phyloP scores from a whole-genome alignment of 805 yeast species.

The Phaffomyces antillensis region DNA sequence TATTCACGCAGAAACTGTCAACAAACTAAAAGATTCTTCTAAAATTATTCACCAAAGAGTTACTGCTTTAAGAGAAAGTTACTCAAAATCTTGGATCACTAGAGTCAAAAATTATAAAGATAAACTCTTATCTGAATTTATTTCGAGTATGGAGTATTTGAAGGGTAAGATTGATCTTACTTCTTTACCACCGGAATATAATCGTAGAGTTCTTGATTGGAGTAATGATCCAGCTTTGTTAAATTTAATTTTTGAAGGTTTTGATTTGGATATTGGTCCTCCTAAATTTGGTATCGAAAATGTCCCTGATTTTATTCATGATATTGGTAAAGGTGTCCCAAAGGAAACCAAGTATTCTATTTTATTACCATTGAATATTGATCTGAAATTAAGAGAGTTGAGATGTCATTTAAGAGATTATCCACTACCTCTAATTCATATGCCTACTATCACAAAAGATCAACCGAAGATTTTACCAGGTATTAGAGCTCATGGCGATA shows the following conservation, averaged over 20 bases:
- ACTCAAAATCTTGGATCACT: constrained; percentile 65
- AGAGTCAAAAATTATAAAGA: constrained; percentile 44
- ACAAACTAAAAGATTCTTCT: neutral
- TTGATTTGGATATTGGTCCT: constrained; percentile 39
- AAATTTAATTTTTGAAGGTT: constrained; percentile 40
- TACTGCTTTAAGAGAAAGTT: constrained; percentile 32
- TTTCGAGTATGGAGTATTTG: constrained; percentile 32
- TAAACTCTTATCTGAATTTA: constrained; percentile 33
- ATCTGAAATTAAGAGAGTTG: constrained; percentile 51
- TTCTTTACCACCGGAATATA: constrained; percentile 32
- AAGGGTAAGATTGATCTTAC: constrained; percentile 32
- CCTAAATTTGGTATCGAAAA: constrained; percentile 46
- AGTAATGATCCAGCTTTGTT: constrained; percentile 46
- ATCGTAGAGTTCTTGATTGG: constrained; percentile 41
- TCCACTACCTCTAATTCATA: constrained; percentile 73
- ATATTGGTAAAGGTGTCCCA: constrained; percentile 82
- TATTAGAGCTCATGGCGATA: constrained; percentile 48
- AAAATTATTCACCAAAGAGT: constrained; percentile 4
- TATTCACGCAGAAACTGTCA: neutral
- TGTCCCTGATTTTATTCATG: constrained; percentile 55
- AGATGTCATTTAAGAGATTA: constrained; percentile 75
- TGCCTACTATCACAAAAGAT: constrained; percentile 44
- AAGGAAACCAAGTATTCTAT: constrained; percentile 59
- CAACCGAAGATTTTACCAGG: constrained; percentile 23
- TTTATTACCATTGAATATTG: constrained; percentile 55